phyloP scores from a whole-genome alignment of 306 rosid genomes.

The Dalbergia oliveri region DNA sequence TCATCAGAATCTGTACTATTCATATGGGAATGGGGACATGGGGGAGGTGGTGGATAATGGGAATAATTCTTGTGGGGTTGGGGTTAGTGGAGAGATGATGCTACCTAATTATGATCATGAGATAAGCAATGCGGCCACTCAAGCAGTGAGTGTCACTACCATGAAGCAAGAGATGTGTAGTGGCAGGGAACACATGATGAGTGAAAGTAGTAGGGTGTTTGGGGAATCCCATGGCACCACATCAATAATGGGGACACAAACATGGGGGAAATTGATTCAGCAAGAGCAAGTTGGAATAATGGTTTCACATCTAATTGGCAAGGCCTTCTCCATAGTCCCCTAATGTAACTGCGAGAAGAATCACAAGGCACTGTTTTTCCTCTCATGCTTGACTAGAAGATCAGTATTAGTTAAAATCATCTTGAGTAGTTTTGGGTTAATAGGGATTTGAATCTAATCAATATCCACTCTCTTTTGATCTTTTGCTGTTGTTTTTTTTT shows the following conservation, averaged over 20 bases:
- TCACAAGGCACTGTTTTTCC: constrained; percentile 42
- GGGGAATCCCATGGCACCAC: constrained; percentile 81
- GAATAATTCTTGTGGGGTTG: constrained; percentile 28
- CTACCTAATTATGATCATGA: constrained; percentile 51
- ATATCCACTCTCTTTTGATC: constrained; percentile 28
- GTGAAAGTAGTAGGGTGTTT: constrained; percentile 59
- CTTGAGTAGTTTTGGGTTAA: constrained; percentile 41
- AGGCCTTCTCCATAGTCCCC: constrained; percentile 83
- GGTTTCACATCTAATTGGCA: constrained; percentile 70
- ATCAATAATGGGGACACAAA: constrained; percentile 57
- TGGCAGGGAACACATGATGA: constrained; percentile 41
- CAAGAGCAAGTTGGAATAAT: constrained; percentile 73
- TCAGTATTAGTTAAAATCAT: constrained; percentile 32
- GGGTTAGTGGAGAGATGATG: constrained; percentile 55
- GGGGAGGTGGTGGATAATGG: constrained; percentile 67
- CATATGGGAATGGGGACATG: constrained; percentile 66
- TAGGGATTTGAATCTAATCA: constrained; percentile 45
- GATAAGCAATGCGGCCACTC: constrained; percentile 52
- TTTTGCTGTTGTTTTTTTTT: background rate
- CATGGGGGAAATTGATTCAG: constrained; percentile 64
- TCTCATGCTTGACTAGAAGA: constrained; percentile 43
- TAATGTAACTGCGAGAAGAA: constrained; percentile 53
- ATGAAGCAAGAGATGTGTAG: constrained; percentile 72
- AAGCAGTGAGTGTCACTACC: constrained; percentile 62
- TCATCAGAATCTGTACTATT: constrained; percentile 52